Percentiles rank a stretch among this genome's conserved stretches.
phyloP scores from a whole-genome alignment of 345 rosid genomes.

The Rhizophora apiculata region DNA sequence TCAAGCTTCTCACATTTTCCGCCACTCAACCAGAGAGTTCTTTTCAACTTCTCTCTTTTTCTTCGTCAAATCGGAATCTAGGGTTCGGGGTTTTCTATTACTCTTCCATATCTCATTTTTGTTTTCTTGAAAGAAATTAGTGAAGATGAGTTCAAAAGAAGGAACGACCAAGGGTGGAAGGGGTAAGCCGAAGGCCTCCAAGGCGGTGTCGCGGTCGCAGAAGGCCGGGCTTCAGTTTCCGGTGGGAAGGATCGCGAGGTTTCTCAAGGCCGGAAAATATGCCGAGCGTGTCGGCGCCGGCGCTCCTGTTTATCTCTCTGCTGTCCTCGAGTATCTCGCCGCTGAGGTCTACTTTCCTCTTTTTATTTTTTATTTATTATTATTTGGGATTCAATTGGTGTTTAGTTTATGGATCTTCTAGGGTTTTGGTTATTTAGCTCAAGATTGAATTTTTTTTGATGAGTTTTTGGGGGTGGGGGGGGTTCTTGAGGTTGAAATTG shows the following conservation, averaged over 20 bases:
- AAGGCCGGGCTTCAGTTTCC: slow-evolving; percentile 82
- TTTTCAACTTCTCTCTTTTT: too few species aligned
- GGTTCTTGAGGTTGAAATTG: too few species aligned
- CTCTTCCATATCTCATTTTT: too few species aligned
- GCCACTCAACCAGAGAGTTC: too few species aligned
- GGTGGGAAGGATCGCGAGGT: slow-evolving; percentile 65
- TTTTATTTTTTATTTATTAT: neutral
- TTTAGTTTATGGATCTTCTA: too few species aligned
- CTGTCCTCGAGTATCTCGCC: slow-evolving; percentile 75
- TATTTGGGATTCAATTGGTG: neutral
- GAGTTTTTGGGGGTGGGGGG: too few species aligned
- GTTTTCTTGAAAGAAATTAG: neutral
- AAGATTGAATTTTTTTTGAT: too few species aligned
- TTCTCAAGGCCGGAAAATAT: slow-evolving; percentile 68
- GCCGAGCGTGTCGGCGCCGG: slow-evolving; percentile 72
- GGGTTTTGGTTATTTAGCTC: too few species aligned
- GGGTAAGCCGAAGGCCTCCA: slow-evolving; percentile 62
- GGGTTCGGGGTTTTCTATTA: slow-evolving; percentile 19
- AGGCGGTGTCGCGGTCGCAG: slow-evolving; percentile 55
- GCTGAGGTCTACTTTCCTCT: slow-evolving; percentile 47
- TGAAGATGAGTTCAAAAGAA: slow-evolving; percentile 50
- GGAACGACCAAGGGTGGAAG: slow-evolving; percentile 63
- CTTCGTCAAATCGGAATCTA: neutral
- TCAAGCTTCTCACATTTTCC: too few species aligned
- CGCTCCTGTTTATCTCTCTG: slow-evolving; percentile 71